Conservation (phyloP, 2,329 filamentous ascomycete species). For the Alternaria alternata region DNA sequence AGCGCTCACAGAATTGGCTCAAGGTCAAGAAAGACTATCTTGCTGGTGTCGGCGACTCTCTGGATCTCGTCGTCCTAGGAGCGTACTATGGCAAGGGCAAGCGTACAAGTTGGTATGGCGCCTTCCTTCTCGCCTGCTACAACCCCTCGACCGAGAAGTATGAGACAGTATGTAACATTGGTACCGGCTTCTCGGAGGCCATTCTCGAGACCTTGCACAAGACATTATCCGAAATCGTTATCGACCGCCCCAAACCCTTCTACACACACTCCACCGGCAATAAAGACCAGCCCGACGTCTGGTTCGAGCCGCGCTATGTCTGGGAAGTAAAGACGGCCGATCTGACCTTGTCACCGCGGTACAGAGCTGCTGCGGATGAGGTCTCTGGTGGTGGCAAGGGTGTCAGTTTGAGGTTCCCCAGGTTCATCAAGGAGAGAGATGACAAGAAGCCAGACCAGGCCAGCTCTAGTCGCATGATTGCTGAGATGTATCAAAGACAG, state of each 20-base stretch:
- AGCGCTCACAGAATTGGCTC: slow-evolving; percentile 96
- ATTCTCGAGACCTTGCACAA: slow-evolving; percentile 86
- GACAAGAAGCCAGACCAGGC: slow-evolving; percentile 97
- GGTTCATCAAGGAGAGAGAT: slow-evolving; percentile 90
- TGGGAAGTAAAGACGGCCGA: slow-evolving; percentile 99
- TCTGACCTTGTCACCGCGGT: slow-evolving; percentile 88
- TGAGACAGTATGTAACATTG: slow-evolving; percentile 98
- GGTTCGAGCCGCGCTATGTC: slow-evolving; percentile 93
- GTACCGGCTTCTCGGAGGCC: slow-evolving; percentile 95
- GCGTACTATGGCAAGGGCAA: slow-evolving; percentile 96
- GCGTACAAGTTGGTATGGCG: slow-evolving; percentile 92
- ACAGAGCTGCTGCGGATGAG: slow-evolving; percentile 88
- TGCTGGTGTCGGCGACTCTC: slow-evolving; percentile 88
- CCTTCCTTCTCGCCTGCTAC: slow-evolving; percentile 94
- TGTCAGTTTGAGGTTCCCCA: slow-evolving; percentile 87
- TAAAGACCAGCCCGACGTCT: slow-evolving; percentile 96
- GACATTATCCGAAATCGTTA: slow-evolving; percentile 77
- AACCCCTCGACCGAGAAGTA: slow-evolving; percentile 82
- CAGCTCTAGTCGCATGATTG: slow-evolving; percentile 82
- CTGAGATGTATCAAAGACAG: slow-evolving; percentile 96
- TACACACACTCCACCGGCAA: slow-evolving; percentile 84
- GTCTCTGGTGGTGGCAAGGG: slow-evolving; percentile 76
- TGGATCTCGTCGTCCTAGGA: slow-evolving; percentile 94
- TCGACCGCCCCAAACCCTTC: slow-evolving; percentile 92
- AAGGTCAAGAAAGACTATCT: slow-evolving; percentile 99